A percentile compares a stretch with the other conserved stretches of the same genome.
phyloP scores from a whole-genome alignment of 495 filamentous ascomycete species.

The Xeromyces bisporus region DNA sequence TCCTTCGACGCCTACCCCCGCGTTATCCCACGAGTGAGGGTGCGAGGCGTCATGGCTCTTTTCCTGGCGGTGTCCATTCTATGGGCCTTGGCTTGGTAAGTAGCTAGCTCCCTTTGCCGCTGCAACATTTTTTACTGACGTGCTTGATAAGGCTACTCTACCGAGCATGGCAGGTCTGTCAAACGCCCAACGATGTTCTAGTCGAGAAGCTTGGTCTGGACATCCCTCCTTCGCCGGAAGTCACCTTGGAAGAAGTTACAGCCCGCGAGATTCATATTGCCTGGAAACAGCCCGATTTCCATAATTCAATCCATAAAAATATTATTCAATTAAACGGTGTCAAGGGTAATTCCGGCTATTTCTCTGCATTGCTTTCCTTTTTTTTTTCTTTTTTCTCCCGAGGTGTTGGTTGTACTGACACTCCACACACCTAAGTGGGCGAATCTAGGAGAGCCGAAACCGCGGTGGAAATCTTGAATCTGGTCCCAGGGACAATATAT shows the following conservation, averaged over 20 bases:
- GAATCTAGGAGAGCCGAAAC: constrained; percentile 74
- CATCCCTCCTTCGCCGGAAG: constrained; percentile 73
- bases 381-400: not conserved
- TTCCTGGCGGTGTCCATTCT: constrained; percentile 33
- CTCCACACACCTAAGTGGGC: constrained; percentile 54
- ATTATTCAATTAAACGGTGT: constrained; percentile 86
- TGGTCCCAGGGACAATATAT: constrained; percentile 77
- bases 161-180: constrained; percentile 68
- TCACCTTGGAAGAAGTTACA: constrained; percentile 81
- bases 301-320: constrained; percentile 67
- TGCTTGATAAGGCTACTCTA: constrained; percentile 47
- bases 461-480: constrained; percentile 69
- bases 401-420: not conserved
- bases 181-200: constrained; percentile 77
- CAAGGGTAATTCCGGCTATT: constrained; percentile 43
- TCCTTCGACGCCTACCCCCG: constrained; percentile 32
- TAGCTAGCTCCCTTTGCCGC: not conserved
- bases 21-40: constrained; percentile 31
- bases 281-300: constrained; percentile 68
- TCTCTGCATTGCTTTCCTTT: not conserved
- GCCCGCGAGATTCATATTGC: constrained; percentile 77
- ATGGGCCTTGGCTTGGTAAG: constrained; percentile 35
- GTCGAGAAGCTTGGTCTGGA: constrained; percentile 84
- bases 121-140: not conserved
- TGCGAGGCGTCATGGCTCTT: constrained; percentile 34